Evolutionary conservation across 2,329 filamentous ascomycete genomes (phyloP).

Genomic region (Stemphylium vesicarium): DNA sequence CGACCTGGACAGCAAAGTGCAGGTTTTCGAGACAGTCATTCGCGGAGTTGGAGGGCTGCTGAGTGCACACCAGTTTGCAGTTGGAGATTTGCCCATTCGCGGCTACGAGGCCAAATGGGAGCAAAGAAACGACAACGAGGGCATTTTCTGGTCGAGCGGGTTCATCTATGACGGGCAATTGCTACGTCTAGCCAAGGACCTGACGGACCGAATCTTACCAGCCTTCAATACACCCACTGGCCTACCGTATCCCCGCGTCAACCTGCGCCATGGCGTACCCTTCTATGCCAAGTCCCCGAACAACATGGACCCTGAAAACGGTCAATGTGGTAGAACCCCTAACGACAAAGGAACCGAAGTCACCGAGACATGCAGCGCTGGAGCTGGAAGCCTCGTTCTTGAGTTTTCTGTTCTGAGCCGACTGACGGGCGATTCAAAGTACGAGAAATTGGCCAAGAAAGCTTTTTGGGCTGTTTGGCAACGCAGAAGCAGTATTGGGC

Average conservation of each 20-base stretch:
- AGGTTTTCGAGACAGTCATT: slow-evolving; percentile 98
- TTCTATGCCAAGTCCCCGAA: slow-evolving; percentile 89
- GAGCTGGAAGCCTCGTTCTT: slow-evolving; percentile 91
- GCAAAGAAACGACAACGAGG: slow-evolving; percentile 42
- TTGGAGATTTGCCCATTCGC: slow-evolving; percentile 85
- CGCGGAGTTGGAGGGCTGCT: slow-evolving; percentile 87
- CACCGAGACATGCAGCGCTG: slow-evolving; percentile 95
- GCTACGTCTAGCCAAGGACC: slow-evolving; percentile 83
- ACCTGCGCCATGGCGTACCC: slow-evolving; percentile 86
- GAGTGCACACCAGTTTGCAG: slow-evolving; percentile 91
- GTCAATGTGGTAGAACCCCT: slow-evolving; percentile 55
- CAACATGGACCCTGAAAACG: slow-evolving; percentile 62
- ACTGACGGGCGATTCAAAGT: slow-evolving; percentile 83
- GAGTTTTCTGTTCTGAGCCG: slow-evolving; percentile 92
- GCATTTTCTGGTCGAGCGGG: slow-evolving; percentile 75
- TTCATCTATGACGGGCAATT: slow-evolving; percentile 90
- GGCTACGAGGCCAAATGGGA: slow-evolving; percentile 68
- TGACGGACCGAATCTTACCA: slow-evolving; percentile 82
- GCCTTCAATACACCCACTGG: slow-evolving; percentile 92
- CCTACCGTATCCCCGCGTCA: slow-evolving; percentile 92
- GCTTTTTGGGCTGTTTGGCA: slow-evolving; percentile 99
- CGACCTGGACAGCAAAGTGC: slow-evolving; percentile 95
- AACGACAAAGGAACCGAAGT: slow-evolving; percentile 67
- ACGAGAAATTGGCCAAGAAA: slow-evolving; percentile 85
- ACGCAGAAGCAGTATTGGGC: slow-evolving; percentile 79